Evolutionary conservation across 805 yeast species (phyloP).

Genomic region (Blastobotrys attinorum): DNA sequence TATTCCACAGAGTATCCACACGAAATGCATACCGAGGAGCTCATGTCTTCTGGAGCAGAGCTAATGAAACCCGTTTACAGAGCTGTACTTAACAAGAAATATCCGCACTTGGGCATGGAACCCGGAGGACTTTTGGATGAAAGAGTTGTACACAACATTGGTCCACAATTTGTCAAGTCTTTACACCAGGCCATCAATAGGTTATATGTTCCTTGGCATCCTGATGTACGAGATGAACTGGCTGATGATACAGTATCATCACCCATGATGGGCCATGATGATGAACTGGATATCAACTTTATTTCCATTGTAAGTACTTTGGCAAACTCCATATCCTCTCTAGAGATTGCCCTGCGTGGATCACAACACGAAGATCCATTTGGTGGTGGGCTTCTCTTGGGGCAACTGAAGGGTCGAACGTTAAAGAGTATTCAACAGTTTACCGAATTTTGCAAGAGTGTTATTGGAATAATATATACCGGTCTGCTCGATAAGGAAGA

Average conservation of each 20-base stretch:
- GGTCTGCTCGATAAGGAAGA: neutral
- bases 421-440: slow-evolving; percentile 50
- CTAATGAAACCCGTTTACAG: neutral
- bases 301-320: slow-evolving; percentile 20
- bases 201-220: no score
- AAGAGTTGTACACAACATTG: neutral
- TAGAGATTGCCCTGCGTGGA: slow-evolving; percentile 62
- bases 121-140: no score
- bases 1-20: neutral
- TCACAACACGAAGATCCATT: slow-evolving; percentile 21
- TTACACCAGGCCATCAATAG: neutral
- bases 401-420: slow-evolving; percentile 55
- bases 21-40: no score
- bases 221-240: no score
- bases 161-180: neutral
- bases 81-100: neutral
- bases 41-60: neutral
- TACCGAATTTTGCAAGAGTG: slow-evolving; percentile 26
- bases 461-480: neutral
- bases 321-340: slow-evolving; percentile 50
- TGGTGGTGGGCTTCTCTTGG: slow-evolving; percentile 41
- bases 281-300: neutral
- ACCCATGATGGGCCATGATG: no score
- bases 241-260: neutral
- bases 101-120: neutral